phyloP scores from a whole-genome alignment of 768 basidiomycete genomes.

The Leccinum subtestaceum region DNA sequence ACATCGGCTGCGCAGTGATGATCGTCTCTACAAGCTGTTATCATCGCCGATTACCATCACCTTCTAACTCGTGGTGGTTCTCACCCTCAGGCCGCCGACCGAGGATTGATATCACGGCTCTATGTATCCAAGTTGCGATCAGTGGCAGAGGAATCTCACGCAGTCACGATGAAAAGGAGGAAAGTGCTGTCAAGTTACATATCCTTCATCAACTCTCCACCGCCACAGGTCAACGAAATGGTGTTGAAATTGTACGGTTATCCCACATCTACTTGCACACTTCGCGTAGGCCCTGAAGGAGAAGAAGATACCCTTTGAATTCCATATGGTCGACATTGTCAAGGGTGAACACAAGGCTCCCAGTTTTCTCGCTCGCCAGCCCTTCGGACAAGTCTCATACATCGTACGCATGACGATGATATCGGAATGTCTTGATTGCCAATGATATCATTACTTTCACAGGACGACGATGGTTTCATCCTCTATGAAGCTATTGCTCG shows the following conservation, averaged over 20 bases:
- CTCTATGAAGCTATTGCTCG: conserved; percentile 32
- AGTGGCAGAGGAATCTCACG: conserved; percentile 1
- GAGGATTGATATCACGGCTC: background rate
- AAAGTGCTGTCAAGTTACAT: background rate
- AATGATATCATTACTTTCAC: background rate
- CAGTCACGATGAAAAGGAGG: conserved; percentile 8
- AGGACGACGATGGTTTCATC: conserved; percentile 34
- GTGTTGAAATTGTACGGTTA: conserved; percentile 21
- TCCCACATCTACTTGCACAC: conserved; percentile 43
- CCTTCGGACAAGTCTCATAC: conserved; percentile 40
- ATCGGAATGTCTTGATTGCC: background rate
- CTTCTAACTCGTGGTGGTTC: background rate
- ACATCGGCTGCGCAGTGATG: background rate
- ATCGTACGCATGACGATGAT: conserved; percentile 7
- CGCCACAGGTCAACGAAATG: conserved; percentile 7
- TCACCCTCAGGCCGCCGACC: background rate
- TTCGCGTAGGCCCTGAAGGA: conserved; percentile 55
- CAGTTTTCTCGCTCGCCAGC: conserved; percentile 20
- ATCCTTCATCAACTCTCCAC: background rate
- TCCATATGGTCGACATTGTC: conserved; percentile 36
- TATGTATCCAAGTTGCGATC: background rate
- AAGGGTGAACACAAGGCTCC: conserved; percentile 36
- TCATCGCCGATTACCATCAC: background rate
- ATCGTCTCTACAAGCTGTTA: background rate
- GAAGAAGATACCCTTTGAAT: conserved; percentile 53